Percentiles rank a stretch among this genome's conserved stretches.
phyloP scores from a whole-genome alignment of 1,284 basidiomycete genomes.

The Ustilago xerochloae region DNA sequence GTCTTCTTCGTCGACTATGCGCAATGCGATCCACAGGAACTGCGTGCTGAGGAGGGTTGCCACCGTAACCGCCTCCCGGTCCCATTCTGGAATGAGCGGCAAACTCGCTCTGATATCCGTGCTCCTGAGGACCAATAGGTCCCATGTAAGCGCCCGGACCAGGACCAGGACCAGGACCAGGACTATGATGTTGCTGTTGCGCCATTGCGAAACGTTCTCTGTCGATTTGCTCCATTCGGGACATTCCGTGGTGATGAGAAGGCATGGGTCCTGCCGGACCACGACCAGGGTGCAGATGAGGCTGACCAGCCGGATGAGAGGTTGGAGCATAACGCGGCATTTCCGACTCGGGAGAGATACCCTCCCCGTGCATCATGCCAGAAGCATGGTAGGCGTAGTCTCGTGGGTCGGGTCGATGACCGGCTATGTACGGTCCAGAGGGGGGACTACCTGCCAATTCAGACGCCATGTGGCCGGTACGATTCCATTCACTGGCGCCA shows the following conservation, averaged over 20 bases:
- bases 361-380: conserved; percentile 14
- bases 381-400: conserved; percentile 14
- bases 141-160: conserved; percentile 1
- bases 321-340: conserved; percentile 8
- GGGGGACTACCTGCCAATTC: conserved; percentile 25
- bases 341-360: conserved; percentile 15
- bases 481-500: conserved; percentile 19
- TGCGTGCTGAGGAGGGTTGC: conserved; percentile 14
- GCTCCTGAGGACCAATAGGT: conserved; percentile 12
- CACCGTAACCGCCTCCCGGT: conserved; percentile 9
- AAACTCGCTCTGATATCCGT: conserved; percentile 32
- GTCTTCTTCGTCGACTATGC: conserved; percentile 50
- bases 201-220: conserved; percentile 29
- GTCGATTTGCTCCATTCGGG: conserved; percentile 24
- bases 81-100: conserved; percentile 14
- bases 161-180: no score
- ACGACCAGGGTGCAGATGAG: conserved; percentile 9
- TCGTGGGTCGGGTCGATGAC: conserved; percentile 13
- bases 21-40: conserved; percentile 50
- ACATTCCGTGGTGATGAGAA: conserved; percentile 6
- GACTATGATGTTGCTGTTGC: no score
- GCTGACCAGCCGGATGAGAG: not conserved
- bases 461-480: conserved; percentile 1
- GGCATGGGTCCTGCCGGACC: not conserved
- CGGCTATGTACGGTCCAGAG: not conserved